phyloP scores from a whole-genome alignment of 768 basidiomycete genomes.

The Mycena sanguinolenta region DNA sequence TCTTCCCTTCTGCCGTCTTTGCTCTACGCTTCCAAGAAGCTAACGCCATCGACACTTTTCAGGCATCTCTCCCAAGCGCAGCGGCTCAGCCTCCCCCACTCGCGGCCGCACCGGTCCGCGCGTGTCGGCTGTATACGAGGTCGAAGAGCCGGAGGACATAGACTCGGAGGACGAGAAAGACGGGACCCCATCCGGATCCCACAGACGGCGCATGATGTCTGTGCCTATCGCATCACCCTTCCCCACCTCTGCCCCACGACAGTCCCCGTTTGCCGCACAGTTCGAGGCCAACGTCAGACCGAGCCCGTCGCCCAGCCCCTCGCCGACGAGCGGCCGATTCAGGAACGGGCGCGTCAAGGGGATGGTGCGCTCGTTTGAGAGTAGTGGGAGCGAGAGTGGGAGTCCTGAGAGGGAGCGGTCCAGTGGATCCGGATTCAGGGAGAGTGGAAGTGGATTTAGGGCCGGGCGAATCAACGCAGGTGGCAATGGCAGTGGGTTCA shows the following conservation, averaged over 20 bases:
- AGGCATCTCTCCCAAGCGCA: no score
- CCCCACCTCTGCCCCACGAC: background rate
- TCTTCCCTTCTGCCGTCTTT: background rate
- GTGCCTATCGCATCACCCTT: conserved; percentile 14
- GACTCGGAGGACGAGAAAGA: conserved; percentile 11
- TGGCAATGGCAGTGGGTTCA: conserved; percentile 21
- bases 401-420: conserved; percentile 25
- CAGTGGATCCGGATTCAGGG: conserved; percentile 17
- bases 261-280: conserved; percentile 8
- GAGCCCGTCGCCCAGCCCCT: background rate
- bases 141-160: conserved; percentile 11
- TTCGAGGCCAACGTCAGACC: background rate
- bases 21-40: background rate
- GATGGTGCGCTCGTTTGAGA: conserved; percentile 38
- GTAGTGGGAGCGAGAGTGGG: conserved; percentile 35
- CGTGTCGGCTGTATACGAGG: conserved; percentile 1
- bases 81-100: background rate
- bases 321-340: conserved; percentile 7
- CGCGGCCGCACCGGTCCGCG: no score
- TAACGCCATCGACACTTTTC: no score
- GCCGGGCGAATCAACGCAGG: background rate
- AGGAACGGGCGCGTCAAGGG: conserved; percentile 36
- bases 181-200: conserved; percentile 29
- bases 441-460: background rate
- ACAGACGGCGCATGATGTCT: conserved; percentile 9